Base-by-base conservation (phyloP, 106 monocot species). In the Dendrobium nobile region DNA sequence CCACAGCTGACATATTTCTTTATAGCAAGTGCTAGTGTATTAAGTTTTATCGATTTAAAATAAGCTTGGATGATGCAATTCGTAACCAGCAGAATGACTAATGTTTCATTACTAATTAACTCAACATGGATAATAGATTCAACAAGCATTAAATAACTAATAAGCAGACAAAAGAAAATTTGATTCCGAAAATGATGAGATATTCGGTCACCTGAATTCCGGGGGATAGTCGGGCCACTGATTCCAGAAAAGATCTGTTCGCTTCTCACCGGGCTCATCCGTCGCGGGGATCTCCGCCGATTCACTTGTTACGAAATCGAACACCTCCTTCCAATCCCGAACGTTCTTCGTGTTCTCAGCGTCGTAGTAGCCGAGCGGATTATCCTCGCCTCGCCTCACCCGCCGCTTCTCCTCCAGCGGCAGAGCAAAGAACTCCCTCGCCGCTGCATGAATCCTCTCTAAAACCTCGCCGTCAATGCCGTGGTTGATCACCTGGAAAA, bases 401-500 rank as follows among this genome's bases (percentile, higher is more conserved):
- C 72, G 75, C 77, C 73, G 68, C 86, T 89, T 89, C 82, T 88
- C 89, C 81, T 89, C 93, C 58, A 24, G 19, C 16, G 93, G 79
- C 80, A 83, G 79, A 3, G 65, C 80, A 75, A 89, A 93, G 85
- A 93, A 93, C 70, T 73, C 84, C 77, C 68, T 77, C 77, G 89
- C 79, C 28, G 77, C 83, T 10, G 74, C 67, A 54, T 77, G 82
- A 4, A 85, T 51, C 8, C 82, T 64, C 56, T 81, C 81, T 7
- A 84, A 22, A 9, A 88, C 72, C 40, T 81, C 84, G 10, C 5
- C 5, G 4, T 80, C 77, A 40, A 93, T 84, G 11, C 93, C 93
- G 75, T 91, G 93, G 82, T 91, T 89, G 68, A 89, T 47, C 82
- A 91, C 93, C 84, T 89, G 91, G 83, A 93, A 93, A 84, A 93